Base-by-base conservation (phyloP, 352 stramenopile species). In the Halophytophthora polymorphica region DNA sequence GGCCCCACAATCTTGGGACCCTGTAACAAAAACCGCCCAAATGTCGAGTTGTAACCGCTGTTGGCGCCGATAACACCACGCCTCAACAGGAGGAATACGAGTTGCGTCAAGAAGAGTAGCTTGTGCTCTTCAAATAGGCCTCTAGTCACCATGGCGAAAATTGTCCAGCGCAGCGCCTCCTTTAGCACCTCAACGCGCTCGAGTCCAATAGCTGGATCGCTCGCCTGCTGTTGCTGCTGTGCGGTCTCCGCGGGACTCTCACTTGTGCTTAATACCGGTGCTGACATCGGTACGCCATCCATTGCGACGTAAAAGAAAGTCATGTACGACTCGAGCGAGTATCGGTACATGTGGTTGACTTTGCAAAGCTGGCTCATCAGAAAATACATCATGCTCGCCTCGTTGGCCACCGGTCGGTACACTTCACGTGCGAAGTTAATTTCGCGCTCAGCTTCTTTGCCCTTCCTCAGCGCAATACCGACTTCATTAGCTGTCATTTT, bases 261-360 rank as follows among this genome's bases (percentile, higher is more conserved):
- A 19, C 57, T 51, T 10, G 12, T 21, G 18, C 18, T 58, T 13
- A 2, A 18, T 17, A 25, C 15, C 10, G 13, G 19, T 25, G 44
- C 31, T 52, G 49, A 6, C 8, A 33, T 19, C 33, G 79, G 57
- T 28, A 97, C 59, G 29, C 77, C 71, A 50, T 88, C 56, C 78
- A 97, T 71, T 4, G 84, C 76, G 5, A 87, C 72, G 41, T 86
- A 93, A 56, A 93, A 95, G 39, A 93, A 95, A 6, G 83, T 88
- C 71, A 93, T 88, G 56, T 90, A 95, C 7, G 78, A 88, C 50
- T 96, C 90, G 25, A 98, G 80, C 18, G 86, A 96, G 65, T 97
- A 97, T 23, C 95, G 86, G 53, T 97, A 97, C 89, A 97, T 97
- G 71, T 95, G 86, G 56, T 95, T 93, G 7, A 97, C 74, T 49